Evolutionary conservation across 176 grass and related monocot species (phyloP).

Genomic region (Rhipidocladum racemiflorum): DNA sequence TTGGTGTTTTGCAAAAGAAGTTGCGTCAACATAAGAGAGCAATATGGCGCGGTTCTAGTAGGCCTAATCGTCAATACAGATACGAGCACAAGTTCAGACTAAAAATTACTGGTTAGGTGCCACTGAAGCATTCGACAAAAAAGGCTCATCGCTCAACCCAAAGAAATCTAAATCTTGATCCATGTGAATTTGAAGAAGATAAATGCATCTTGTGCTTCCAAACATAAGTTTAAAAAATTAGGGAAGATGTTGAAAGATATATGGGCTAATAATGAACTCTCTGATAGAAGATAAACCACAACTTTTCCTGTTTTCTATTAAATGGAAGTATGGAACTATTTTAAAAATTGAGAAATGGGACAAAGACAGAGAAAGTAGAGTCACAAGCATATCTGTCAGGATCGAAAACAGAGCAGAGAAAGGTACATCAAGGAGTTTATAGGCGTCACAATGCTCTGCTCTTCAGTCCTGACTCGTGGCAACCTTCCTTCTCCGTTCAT

Average conservation of each 20-base stretch:
- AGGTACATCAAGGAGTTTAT: background rate
- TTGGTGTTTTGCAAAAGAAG: background rate
- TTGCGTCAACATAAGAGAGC: constrained; percentile 5
- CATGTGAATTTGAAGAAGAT: background rate
- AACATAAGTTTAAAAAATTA: constrained; percentile 6
- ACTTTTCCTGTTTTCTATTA: background rate
- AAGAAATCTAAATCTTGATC: constrained; percentile 1
- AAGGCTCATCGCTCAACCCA: background rate
- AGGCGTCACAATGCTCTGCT: background rate
- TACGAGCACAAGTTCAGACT: background rate
- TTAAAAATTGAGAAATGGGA: background rate
- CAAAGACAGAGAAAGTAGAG: background rate
- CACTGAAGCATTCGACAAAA: background rate
- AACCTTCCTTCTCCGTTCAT: background rate
- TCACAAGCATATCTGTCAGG: constrained; percentile 1
- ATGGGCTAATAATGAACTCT: constrained; percentile 7
- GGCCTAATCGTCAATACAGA: background rate
- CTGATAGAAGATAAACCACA: background rate
- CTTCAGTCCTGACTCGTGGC: background rate
- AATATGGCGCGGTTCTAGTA: background rate
- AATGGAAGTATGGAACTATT: constrained; percentile 3
- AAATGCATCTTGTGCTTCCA: background rate
- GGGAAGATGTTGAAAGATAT: background rate
- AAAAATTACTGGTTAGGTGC: background rate
- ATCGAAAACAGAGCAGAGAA: background rate